Evolutionary conservation across 352 stramenopile species (phyloP), one percentile per base, ranked within the genome.

Genomic region (Pythium aphanidermatum): DNA sequence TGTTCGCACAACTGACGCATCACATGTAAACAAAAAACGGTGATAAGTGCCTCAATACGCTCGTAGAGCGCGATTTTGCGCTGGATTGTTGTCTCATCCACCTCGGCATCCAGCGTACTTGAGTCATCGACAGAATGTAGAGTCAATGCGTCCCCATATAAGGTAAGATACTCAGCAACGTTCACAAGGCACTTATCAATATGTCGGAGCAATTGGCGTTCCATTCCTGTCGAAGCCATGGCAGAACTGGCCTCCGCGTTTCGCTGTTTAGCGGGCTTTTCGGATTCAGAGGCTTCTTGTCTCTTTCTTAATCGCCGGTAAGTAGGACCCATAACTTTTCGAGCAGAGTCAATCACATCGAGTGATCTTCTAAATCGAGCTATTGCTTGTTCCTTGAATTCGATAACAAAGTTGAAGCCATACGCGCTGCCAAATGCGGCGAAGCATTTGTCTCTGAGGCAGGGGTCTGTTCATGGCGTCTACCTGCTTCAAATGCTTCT

Each of bases 11-110:
- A 51, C 19, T 60, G 59, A 9, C 58, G 46, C 36, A 86, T 35
- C 7, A 71, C 65, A 23, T 86, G 67, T 29, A 86, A 31, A 36
- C 69, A 80, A 39, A 83, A 86, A 7, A 69, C 68, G 3, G 63
- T 70, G n/a, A 84, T 16, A 20, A 83, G 50, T 0, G 53, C 37
- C 34, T 86, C 74, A 29, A 84, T 51, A 4, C 46, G 37, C 12
- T 64, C 60, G 30, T 63, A 71, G n/a, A 63, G 16, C 1, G 30
- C 37, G 16, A 63, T 24, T 23, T 63, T 63, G 6, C 43, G 47
- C 10, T 63, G 46, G 2, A 63, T 32, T 14, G 42, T 33, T 5
- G 13, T 23, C 23, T 55, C 47, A 2, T 55, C 30, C 25, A 35
- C 39, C n/a, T 60, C 28, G 16, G 32, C 24, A 29, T 33, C 23